Base-by-base conservation (phyloP, 495 filamentous ascomycete species). In the Xylaria nigripes region DNA sequence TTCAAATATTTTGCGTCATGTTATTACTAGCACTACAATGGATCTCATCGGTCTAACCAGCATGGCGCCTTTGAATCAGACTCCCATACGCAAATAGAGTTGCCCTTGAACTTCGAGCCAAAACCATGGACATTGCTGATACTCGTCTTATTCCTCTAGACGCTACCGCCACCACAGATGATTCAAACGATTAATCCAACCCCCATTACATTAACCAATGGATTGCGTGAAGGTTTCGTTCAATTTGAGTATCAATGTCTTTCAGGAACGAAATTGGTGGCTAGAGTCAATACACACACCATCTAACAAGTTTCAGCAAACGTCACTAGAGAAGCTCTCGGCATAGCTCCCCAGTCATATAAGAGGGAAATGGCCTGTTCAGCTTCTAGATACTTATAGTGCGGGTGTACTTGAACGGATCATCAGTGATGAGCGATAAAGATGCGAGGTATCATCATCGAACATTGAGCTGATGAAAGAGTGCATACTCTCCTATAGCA, bases 191-290 rank as follows among this genome's bases (percentile, higher is more conserved):
- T 15, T 36, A 5, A 36, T 36, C 13, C 47, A n/a, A 18, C 22
- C 13, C n/a, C 64, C 47, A 49, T 59, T 41, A 50, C 59, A 50
- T 58, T 72, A 19, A 57, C 34, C 0, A 12, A 53, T 0, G 47
- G 21, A 3, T 42, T 72, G 7, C 47, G 40, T 1, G 24, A 36
- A 9, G 65, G 63, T 16, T 68, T 70, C 25, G 51, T 48, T 85
- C 48, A 72, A 72, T 45, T 76, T 70, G 0, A 79, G 81, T 0
- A 76, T 74, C 16, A 82, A 83, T 58, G 73, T 84, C 0, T 81
- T 78, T 3, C 81, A 76, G 55, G 66, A 66, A 51, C 40, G 36
- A 8, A 63, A 72, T 29, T 76, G 72, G 73, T 73, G 68, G 70
- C 46, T 42, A 1, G 72, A 73, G 44, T 57, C 62, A 6, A 58